Evolutionary conservation across 2,329 filamentous ascomycete genomes (phyloP), one percentile per base, ranked within the genome.

Genomic region (Penicillium palitans): DNA sequence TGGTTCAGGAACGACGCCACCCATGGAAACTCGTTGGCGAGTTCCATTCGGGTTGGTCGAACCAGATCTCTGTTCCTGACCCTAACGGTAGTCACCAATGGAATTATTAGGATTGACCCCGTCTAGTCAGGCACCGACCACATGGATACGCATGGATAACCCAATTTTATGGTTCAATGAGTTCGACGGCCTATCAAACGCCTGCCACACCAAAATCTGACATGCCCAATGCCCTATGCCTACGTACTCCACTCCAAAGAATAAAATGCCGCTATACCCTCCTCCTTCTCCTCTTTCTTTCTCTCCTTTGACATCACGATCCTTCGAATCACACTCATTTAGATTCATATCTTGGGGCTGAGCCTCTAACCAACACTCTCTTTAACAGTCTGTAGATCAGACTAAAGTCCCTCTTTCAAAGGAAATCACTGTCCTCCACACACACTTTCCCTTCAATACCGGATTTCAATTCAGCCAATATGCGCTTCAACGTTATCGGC

Each of bases 331-430:
- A 57, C 50, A 54, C 55, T 54, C 54, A n/a, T 57, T 57, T 54
- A 17, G 42, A 57, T 57, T 47, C 49, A 10, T 35, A n/a, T 33
- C 19, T 15, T 48, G 50, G 25, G 55, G 55, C 50, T 48, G 55
- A 35, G 55, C 55, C 55, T 57, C 44, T 17, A 21, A n/a, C 15
- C 29, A 41, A 15, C 42, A 54, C 50, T 54, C 24, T 48, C 55
- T 42, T 57, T 48, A 42, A 45, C 42, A 41, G 55, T 57, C 55
- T 57, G 55, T 57, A 57, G 55, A 57, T 57, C 55, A 54, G 55
- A 54, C 50, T 42, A 46, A 19, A 52, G 48, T 46, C 48, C 29
- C 37, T 42, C 51, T 35, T 37, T 57, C 47, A 24, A 44, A 31
- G 31, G 27, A 55, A n/a, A n/a, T 21, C 12, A 37, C 41, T 27